These are phyloP conservation scores for Leccinum ochraceum DNA, from an alignment of 768 basidiomycete species.

Conservation along the genomic window DNA sequence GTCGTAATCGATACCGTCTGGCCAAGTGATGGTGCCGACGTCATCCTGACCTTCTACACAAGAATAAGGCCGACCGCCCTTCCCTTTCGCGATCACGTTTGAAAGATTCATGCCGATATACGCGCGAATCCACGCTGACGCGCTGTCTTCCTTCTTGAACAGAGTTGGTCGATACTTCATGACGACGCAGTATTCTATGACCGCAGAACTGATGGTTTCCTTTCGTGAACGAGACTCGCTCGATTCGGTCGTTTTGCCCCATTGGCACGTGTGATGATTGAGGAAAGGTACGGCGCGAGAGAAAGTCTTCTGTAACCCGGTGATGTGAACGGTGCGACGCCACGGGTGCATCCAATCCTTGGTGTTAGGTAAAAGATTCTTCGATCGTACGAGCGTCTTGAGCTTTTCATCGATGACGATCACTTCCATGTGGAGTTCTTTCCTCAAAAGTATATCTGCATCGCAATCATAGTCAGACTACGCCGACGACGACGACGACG, in stretches of 20 bases:
- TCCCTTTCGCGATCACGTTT: no score
- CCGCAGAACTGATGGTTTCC: background rate
- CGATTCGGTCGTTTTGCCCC: background rate
- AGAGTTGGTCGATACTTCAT: background rate
- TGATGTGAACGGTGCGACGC: background rate
- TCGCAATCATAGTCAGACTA: no score
- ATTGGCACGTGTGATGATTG: background rate
- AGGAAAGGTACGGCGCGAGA: background rate
- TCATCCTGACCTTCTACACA: background rate
- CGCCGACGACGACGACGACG: no score
- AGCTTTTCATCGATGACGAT: background rate
- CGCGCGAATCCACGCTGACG: background rate
- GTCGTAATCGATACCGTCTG: background rate
- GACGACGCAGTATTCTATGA: background rate
- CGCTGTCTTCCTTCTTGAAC: background rate
- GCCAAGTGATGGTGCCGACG: background rate
- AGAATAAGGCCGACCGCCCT: no score
- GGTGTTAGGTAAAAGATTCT: background rate
- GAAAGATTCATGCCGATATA: background rate
- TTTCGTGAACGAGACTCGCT: background rate
- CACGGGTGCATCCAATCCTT: background rate
- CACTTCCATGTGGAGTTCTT: background rate
- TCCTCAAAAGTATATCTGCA: background rate
- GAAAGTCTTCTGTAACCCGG: background rate
- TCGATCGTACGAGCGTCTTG: background rate